Conservation (phyloP, 331 rosid genomes). For the Spiraea crenata region DNA sequence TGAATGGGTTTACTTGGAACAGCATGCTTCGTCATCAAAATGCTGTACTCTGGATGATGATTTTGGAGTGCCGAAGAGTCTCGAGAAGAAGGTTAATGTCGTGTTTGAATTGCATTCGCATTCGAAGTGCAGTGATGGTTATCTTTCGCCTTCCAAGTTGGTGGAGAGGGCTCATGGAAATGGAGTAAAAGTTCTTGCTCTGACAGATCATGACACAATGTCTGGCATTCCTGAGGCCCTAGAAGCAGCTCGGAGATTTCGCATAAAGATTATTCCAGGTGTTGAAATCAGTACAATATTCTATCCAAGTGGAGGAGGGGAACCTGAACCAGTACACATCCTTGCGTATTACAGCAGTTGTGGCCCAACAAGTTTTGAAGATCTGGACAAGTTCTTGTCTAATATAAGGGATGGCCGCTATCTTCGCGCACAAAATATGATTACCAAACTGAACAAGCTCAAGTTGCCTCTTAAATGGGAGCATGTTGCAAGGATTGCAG, state of each 20-base stretch:
- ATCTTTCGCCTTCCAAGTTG: slow-evolving; percentile 82
- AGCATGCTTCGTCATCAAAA: slow-evolving; percentile 37
- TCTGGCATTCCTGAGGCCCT: slow-evolving; percentile 88
- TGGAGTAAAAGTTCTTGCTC: slow-evolving; percentile 99
- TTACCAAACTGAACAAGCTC: slow-evolving; percentile 79
- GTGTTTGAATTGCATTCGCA: slow-evolving; percentile 89
- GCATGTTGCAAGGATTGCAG: slow-evolving; percentile 87
- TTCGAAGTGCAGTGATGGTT: slow-evolving; percentile 91
- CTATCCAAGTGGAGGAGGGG: slow-evolving; percentile 65
- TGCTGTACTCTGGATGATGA: slow-evolving; percentile 61
- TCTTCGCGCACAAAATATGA: slow-evolving; percentile 82
- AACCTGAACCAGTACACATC: slow-evolving; percentile 86
- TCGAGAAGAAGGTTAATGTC: slow-evolving; percentile 54
- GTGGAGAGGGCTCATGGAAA: slow-evolving; percentile 84
- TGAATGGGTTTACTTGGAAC: slow-evolving; percentile 74
- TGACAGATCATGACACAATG: slow-evolving; percentile 99
- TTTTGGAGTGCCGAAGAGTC: slow-evolving; percentile 63
- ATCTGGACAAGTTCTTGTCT: slow-evolving; percentile 66
- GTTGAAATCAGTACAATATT: slow-evolving; percentile 88
- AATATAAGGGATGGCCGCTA: slow-evolving; percentile 89
- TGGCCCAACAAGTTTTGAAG: slow-evolving; percentile 68
- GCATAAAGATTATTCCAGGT: slow-evolving; percentile 94
- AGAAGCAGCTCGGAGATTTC: slow-evolving; percentile 77
- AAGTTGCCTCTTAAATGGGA: slow-evolving; percentile 91
- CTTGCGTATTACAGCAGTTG: slow-evolving; percentile 96